phyloP scores from a whole-genome alignment of 768 basidiomycete genomes.

The Lactifluus hygrophoroides region DNA sequence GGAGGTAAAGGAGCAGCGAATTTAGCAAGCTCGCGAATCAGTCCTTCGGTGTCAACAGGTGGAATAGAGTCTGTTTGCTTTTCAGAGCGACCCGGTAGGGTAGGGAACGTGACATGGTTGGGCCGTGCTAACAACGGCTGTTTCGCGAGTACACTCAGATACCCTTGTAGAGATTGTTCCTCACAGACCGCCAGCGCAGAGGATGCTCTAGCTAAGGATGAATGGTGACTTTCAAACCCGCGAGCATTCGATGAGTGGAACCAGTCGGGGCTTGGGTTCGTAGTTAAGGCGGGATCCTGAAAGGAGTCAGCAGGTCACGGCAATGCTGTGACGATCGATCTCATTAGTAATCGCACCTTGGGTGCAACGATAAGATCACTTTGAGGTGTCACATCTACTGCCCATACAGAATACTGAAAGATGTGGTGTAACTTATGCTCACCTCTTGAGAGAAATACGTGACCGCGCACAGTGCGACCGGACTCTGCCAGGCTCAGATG shows the following conservation, averaged over 20 bases:
- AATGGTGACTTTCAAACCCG: neutral
- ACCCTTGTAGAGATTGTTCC: constrained; percentile 14
- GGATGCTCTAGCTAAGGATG: neutral
- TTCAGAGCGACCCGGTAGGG: neutral
- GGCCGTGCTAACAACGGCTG: constrained; percentile 27
- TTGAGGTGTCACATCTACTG: neutral
- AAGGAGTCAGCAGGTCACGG: neutral
- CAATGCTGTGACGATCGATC: neutral
- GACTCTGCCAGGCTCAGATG: neutral
- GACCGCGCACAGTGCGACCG: neutral
- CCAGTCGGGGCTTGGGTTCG: neutral
- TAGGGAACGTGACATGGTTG: neutral
- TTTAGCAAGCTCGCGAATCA: constrained; percentile 1
- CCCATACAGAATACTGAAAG: neutral
- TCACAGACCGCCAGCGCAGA: neutral
- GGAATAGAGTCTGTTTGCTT: neutral
- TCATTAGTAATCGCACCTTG: neutral
- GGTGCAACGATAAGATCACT: neutral
- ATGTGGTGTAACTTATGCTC: neutral
- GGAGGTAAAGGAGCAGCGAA: neutral
- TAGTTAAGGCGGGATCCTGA: neutral
- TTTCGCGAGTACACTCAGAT: constrained; percentile 35
- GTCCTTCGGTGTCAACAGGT: neutral
- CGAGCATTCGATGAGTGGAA: neutral
- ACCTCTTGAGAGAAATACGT: neutral